phyloP scores from a whole-genome alignment of 1,284 basidiomycete genomes.

The Rhodotorula sp. region DNA sequence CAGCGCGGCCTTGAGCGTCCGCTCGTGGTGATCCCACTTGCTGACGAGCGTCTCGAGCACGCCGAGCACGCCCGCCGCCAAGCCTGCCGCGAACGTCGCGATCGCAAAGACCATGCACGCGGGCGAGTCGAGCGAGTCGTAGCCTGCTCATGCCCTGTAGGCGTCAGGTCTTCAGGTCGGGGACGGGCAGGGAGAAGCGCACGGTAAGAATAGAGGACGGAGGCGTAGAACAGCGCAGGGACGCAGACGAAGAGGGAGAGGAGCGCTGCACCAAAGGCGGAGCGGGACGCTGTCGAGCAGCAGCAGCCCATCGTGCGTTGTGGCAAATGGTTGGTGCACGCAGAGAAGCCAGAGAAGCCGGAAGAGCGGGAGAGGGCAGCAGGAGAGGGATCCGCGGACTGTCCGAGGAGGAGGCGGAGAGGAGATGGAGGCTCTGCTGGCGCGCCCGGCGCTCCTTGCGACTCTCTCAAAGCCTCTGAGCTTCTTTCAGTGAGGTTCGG shows the following conservation, averaged over 20 bases:
- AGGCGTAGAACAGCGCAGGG: conserved; percentile 1
- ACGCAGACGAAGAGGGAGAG: conserved; percentile 1
- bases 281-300: neutral
- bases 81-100: neutral
- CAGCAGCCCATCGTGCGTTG: conserved; percentile 16
- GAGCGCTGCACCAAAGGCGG: neutral
- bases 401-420: too few species aligned
- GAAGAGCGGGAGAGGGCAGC: neutral
- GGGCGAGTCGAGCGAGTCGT: neutral
- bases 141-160: neutral
- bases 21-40: neutral
- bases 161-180: neutral
- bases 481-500: too few species aligned
- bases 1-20: neutral
- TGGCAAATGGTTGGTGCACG: too few species aligned
- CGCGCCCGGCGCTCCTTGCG: too few species aligned
- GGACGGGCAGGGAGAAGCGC: neutral
- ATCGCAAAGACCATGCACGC: neutral
- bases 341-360: neutral
- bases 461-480: too few species aligned
- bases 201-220: conserved; percentile 3
- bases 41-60: neutral
- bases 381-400: too few species aligned
- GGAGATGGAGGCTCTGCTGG: too few species aligned
- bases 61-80: neutral